These are phyloP conservation scores for Haplosporangium sp. DNA, from an alignment of 371 early-diverging fungal genomes.

Conservation along the genomic window DNA sequence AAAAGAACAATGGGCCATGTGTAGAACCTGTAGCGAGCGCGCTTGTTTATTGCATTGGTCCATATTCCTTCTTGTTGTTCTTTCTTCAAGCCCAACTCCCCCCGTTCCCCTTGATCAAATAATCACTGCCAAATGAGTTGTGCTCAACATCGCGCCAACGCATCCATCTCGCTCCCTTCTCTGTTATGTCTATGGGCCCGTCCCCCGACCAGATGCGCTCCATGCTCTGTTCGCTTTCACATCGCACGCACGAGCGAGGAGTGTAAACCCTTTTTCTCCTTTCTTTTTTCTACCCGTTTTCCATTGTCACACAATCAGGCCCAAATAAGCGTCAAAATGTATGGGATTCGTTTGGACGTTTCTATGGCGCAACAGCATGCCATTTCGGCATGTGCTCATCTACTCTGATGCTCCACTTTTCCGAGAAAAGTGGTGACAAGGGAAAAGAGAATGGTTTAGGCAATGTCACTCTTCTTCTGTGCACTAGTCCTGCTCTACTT, in stretches of 20 bases:
- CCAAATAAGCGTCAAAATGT: not conserved
- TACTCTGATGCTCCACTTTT: no score
- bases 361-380: no score
- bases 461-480: no score
- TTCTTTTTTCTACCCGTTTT: not conserved
- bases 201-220: not conserved
- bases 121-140: not conserved
- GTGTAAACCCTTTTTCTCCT: constrained; percentile 3
- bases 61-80: constrained; percentile 2
- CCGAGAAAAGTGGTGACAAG: no score
- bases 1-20: not conserved
- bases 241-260: not conserved
- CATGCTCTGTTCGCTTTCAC: not conserved
- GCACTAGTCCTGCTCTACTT: not conserved
- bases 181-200: not conserved
- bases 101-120: not conserved
- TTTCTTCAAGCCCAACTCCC: not conserved
- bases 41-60: constrained; percentile 30
- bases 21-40: not conserved
- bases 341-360: not conserved
- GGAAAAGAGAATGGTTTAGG: no score
- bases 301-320: constrained; percentile 17
- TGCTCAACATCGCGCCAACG: not conserved
- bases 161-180: not conserved
- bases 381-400: no score